Evolutionary conservation across 768 basidiomycete genomes (phyloP), one percentile per base, ranked within the genome.

Genomic region (Agaricus bisporus): DNA sequence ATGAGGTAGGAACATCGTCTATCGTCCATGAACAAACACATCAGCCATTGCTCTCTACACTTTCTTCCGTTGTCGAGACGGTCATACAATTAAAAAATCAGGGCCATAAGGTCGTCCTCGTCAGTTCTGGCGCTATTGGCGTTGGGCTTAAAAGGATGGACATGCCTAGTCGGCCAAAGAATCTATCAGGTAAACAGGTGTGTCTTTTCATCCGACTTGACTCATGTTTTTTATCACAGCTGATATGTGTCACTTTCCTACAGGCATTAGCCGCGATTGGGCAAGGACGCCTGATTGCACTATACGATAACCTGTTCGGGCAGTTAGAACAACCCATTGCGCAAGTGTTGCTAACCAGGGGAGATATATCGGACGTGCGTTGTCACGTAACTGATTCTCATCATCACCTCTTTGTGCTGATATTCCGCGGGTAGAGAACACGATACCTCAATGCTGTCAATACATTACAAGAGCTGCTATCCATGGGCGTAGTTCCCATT

Each of bases 251-350:
- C 47, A 22, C 49, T 36, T 9, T 8, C 29, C 12, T 25, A 22
- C 61, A 97, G 92, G 97, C 97, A 10, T 72, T 98, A 46, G 95
- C 95, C 29, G 95, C 97, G 0, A 93, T 98, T 46, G 97, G 97
- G 0, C 97, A 99, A 72, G 95, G 97, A 8, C 76, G 97, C 51
- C 77, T 99, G 22, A 98, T 98, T 54, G 95, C 93, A 0, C 73
- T 99, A 10, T 99, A 91, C 91, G 97, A 99, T 65, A 94, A 97
- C 66, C 74, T 99, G 41, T 99, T 99, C 61, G 82, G 91, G 3
- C 91, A 95, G 63, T 72, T 99, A 26, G 93, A 87, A 52, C 94
- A 95, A 63, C 94, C 95, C 2, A 98, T 95, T 45, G 97, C 94
- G 0, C 97, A 99, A 68, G 83, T 99, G 46, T 73, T 98, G 49